phyloP scores from a whole-genome alignment of 768 basidiomycete genomes.

The Hygrocybe punicea region DNA sequence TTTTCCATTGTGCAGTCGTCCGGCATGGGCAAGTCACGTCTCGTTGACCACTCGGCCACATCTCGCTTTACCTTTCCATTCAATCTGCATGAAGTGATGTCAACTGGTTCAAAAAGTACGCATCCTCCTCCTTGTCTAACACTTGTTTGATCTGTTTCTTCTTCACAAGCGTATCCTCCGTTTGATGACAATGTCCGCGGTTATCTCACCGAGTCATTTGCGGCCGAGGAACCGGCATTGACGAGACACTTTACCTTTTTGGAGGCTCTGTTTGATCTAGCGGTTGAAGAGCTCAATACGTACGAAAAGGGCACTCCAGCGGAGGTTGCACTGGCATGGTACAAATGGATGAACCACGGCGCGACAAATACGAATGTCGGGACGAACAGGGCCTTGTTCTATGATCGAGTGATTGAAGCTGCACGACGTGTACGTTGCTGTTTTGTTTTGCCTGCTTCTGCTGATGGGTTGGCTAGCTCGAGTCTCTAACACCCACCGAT shows the following conservation, averaged over 20 bases:
- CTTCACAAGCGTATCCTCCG: background rate
- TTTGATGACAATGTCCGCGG: background rate
- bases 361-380: background rate
- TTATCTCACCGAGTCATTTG: background rate
- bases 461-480: background rate
- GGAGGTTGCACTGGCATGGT: background rate
- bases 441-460: background rate
- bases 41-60: background rate
- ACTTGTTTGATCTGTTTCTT: background rate
- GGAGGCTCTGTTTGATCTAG: background rate
- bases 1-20: slow-evolving; percentile 4
- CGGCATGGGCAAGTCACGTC: slow-evolving; percentile 4
- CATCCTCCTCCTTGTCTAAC: background rate
- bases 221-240: background rate
- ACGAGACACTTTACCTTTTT: background rate
- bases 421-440: background rate
- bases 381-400: background rate
- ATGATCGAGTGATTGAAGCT: background rate
- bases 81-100: background rate
- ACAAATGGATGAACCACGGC: background rate
- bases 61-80: slow-evolving; percentile 6
- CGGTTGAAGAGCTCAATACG: background rate
- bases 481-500: background rate
- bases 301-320: background rate
- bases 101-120: background rate